Evolutionary conservation across 257 asterid species (phyloP), one percentile per base, ranked within the genome.

Genomic region (Nicotiana otophora): DNA sequence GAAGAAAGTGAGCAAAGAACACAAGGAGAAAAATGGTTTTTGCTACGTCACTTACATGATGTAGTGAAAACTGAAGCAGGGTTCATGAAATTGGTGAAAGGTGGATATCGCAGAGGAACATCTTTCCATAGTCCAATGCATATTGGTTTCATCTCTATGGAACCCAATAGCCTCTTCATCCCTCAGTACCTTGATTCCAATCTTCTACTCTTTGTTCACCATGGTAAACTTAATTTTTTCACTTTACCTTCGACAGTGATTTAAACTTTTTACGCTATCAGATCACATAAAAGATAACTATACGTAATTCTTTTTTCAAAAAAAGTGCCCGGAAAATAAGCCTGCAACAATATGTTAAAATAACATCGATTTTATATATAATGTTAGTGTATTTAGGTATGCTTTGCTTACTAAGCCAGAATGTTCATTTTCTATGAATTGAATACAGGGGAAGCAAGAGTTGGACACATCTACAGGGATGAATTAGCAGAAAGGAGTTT

Each of bases 151-250:
- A 92, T 94, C 28, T 91, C 97, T 0, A 94, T 96, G 99, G 98
- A 96, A 84, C 98, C 99, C 0, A 85, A 81, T 8, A 86, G 87
- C 80, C 89, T 96, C 14, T 91, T 96, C 91, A 83, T 94, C 70
- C 99, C 99, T 86, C 99, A 94, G 84, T 96, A 94, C 53, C 97
- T 96, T 61, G 99, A 96, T 89, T 89, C 97, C 68, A 84, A 85
- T 84, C 90, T 93, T 85, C 85, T 96, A 75, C 90, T 96, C 91
- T 93, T 93, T 90, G 20, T 96, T 80, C 90, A 92, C 82, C 84
- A 89, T 81, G 99, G 99, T 72, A 48, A 31, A 11, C 4, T 46
- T 20, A 0, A 20, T 42, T 19, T 70, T 70, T 3, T 0, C 14
- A 5, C 10, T 72, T 20, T 20, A 42, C 3, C 11, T 42, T 42